Evolutionary conservation across 169 alveolate species (phyloP), one percentile per base, ranked within the genome.

Genomic region (Perkinsus chesapeaki): DNA sequence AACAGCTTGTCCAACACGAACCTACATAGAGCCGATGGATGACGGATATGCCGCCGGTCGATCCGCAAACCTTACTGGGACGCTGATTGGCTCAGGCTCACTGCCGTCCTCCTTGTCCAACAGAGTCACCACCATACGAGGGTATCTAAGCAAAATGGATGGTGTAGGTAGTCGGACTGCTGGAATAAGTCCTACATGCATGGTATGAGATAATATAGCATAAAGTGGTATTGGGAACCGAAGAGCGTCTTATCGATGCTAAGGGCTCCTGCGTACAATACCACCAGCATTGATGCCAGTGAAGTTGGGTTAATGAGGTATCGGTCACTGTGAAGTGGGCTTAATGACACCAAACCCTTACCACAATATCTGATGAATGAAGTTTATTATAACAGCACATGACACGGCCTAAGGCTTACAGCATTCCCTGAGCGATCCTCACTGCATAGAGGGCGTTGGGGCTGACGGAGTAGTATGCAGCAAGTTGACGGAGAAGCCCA

Each of bases 261-360:
- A 43, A 99, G 97, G 27, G 48, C 43, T 91, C 98, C 98, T 39
- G 99, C 96, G 94, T 97, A 98, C 36, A 98, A 92, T 91, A 98
- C 97, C 39, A 98, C 96, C 39, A 98, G 93, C 36, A 99, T 96
- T 20, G 99, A 99, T 3, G 99, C 99, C 92, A 99, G 95, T n/a
- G 99, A 97, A 10, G 97, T 99, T 94, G 97, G 97, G 93, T 97
- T 97, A 91, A 98, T 95, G 92, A 99, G 97, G 95, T 97, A 97
- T 47, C 99, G 98, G 94, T 98, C 99, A 39, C 99, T 96, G 96
- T 99, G 99, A 82, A 98, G 95, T 16, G 99, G 99, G 92, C 98
- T 96, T 38, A 99, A 95, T 16, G 99, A 98, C 91, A 98, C 96
- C 94, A 99, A 95, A 39, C 99, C 99, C 93, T 94, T 73, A 7